Conservation (phyloP, 2,329 filamentous ascomycete genomes). For the Phoma sp. region DNA sequence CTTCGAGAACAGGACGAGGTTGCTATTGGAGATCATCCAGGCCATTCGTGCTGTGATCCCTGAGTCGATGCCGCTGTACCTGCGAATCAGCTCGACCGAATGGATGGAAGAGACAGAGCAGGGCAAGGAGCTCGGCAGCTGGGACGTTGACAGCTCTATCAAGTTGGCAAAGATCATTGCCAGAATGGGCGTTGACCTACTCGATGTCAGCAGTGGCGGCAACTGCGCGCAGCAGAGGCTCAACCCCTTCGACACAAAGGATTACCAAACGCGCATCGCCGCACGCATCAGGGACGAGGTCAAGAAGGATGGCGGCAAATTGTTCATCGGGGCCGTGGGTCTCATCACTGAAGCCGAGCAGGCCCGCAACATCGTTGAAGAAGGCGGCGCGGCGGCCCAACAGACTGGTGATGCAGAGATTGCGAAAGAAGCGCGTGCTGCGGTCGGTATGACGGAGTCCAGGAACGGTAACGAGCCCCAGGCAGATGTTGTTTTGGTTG, state of each 20-base stretch:
- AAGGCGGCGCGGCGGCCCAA: slow-evolving; percentile 26
- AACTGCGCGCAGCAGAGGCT: slow-evolving; percentile 54
- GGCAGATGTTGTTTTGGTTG: slow-evolving; percentile 60
- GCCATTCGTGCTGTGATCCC: slow-evolving; percentile 44
- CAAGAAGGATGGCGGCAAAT: slow-evolving; percentile 42
- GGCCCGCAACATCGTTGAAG: slow-evolving; percentile 53
- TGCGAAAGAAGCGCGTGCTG: slow-evolving; percentile 38
- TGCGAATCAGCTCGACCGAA: slow-evolving; percentile 46
- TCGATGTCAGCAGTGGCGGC: slow-evolving; percentile 55
- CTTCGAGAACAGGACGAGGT: slow-evolving; percentile 48
- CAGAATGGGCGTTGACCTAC: slow-evolving; percentile 50
- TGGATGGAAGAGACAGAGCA: slow-evolving; percentile 45
- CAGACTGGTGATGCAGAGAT: slow-evolving; percentile 34
- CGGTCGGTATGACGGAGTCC: slow-evolving; percentile 45
- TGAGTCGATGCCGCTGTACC: slow-evolving; percentile 42
- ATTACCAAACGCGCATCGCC: slow-evolving; percentile 59
- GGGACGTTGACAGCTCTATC: slow-evolving; percentile 50
- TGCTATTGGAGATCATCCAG: slow-evolving; percentile 51
- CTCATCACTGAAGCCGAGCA: slow-evolving; percentile 61
- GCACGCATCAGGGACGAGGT: slow-evolving; percentile 52
- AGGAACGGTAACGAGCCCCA: slow-evolving; percentile 35
- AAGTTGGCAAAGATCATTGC: slow-evolving; percentile 51
- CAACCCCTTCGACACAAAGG: slow-evolving; percentile 48
- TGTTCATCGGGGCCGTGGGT: slow-evolving; percentile 60
- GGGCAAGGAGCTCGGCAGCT: slow-evolving; percentile 42